phyloP scores from a whole-genome alignment of 768 basidiomycete genomes.

The Leucosporidium scottii region DNA sequence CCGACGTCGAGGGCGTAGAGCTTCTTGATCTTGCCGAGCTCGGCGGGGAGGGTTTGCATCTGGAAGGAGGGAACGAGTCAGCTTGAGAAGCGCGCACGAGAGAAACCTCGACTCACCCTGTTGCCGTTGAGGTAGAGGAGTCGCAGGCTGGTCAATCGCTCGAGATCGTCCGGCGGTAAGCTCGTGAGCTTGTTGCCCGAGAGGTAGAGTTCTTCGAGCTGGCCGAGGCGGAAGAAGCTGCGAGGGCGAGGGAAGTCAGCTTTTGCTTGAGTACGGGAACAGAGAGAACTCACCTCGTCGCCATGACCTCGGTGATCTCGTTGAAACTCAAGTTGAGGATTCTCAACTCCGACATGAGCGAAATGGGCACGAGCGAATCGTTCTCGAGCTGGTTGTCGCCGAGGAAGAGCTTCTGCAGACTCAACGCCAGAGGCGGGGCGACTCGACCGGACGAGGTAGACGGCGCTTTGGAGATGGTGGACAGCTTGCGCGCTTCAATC shows the following conservation, averaged over 20 bases:
- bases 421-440: constrained; percentile 58
- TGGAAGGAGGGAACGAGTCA: constrained; percentile 39
- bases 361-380: constrained; percentile 66
- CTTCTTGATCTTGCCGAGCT: constrained; percentile 71
- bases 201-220: constrained; percentile 79
- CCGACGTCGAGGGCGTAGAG: constrained; percentile 83
- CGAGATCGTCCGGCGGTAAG: constrained; percentile 82
- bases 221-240: constrained; percentile 59
- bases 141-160: constrained; percentile 58
- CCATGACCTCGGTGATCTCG: constrained; percentile 79
- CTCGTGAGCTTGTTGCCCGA: constrained; percentile 90
- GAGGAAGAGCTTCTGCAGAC: constrained; percentile 71
- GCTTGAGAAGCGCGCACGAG: no score
- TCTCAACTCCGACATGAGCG: constrained; percentile 64
- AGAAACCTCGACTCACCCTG: constrained; percentile 12
- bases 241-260: no score
- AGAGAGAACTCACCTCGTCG: constrained; percentile 43
- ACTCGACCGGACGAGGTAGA: constrained; percentile 14
- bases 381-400: constrained; percentile 84
- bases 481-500: constrained; percentile 48
- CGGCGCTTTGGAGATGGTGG: constrained; percentile 26
- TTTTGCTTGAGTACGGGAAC: no score
- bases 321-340: constrained; percentile 93
- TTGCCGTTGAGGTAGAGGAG: constrained; percentile 90
- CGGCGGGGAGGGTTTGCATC: constrained; percentile 83